Base-by-base conservation (phyloP, 352 stramenopile genomes). In the Pythium scleroteichum region DNA sequence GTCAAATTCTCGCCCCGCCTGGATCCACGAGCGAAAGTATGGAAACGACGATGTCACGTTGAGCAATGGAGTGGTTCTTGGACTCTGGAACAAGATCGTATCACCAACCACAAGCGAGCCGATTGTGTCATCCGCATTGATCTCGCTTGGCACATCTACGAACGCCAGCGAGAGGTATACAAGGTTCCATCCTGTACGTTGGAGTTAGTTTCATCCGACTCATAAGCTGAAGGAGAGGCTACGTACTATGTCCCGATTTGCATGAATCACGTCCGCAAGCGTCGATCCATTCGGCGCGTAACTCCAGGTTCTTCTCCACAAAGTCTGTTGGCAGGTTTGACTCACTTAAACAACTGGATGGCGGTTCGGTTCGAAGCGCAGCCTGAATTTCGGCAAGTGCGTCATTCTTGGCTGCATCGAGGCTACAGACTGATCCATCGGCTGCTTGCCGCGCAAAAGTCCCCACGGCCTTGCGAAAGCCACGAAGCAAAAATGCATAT, bases 21-120 rank as follows among this genome's bases (percentile, higher is more conserved):
- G 72, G 45, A 83, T 62, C 83, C 83, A 92, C 13, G 81, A 84
- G 3, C 76, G 75, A 44, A 91, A 82, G 60, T 82, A 80, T 6
- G 79, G 59, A 47, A 92, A 91, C 24, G 64, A 55, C 20, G 76
- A 69, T 0, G 83, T 92, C 20, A 85, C 63, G n/a, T 75, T 69
- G 3, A 92, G 48, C 4, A 46, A 61, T 9, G 42, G 12, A 47
- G 20, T 40, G 13, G 14, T 26, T 7, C 32, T 16, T 3, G 53
- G 10, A 1, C 61, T 17, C 4, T 62, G 48, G 7, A 80, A 48
- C 0, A 79, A 62, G 58, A 92, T 3, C 24, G 83, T 87, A 51
- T 92, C 83, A 1, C 83, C 79, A 2, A 91, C 65, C 2, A 77
- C 40, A 17, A 92, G 52, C 3, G 79, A 82, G 0, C 81, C 83